A percentile compares a stretch with the other conserved stretches of the same genome.
phyloP scores from a whole-genome alignment of 495 filamentous ascomycete species.

The Xylaria bambusicola region DNA sequence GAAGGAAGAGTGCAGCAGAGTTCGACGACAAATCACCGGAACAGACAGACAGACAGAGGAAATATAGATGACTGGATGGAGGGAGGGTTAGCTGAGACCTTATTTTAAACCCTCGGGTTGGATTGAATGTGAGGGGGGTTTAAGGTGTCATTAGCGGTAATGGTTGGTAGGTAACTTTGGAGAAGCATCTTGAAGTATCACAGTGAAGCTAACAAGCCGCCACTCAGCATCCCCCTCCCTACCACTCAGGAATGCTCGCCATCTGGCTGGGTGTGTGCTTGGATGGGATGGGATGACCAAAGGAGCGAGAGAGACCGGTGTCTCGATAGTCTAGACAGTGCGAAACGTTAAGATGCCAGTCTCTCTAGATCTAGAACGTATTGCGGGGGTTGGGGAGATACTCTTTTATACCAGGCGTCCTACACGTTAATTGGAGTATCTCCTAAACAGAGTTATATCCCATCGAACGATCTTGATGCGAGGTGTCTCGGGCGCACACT shows the following conservation, averaged over 20 bases:
- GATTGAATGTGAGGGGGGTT: not conserved
- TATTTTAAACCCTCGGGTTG: slow-evolving; percentile 9
- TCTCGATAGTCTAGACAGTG: slow-evolving; percentile 12
- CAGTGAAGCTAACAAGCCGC: slow-evolving; percentile 7
- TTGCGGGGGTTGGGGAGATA: slow-evolving; percentile 25
- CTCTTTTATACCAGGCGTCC: not conserved
- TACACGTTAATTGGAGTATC: too few species aligned
- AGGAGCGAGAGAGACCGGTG: not conserved
- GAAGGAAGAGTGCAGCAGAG: too few species aligned
- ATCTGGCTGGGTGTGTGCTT: not conserved
- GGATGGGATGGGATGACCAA: not conserved
- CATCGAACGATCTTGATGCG: not conserved
- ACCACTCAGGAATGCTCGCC: slow-evolving; percentile 12
- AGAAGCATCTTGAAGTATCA: slow-evolving; percentile 8
- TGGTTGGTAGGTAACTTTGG: not conserved
- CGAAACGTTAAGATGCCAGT: not conserved
- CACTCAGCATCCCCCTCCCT: not conserved
- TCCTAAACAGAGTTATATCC: not conserved
- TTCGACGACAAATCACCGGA: too few species aligned
- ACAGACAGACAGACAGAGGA: not conserved
- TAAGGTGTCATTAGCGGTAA: too few species aligned
- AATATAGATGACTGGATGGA: not conserved
- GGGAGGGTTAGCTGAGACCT: not conserved
- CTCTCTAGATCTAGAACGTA: slow-evolving; percentile 8
- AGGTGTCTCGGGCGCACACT: not conserved